Evolutionary conservation across 257 asterid species (phyloP).

Genomic region (Nicotiana benthamiana): DNA sequence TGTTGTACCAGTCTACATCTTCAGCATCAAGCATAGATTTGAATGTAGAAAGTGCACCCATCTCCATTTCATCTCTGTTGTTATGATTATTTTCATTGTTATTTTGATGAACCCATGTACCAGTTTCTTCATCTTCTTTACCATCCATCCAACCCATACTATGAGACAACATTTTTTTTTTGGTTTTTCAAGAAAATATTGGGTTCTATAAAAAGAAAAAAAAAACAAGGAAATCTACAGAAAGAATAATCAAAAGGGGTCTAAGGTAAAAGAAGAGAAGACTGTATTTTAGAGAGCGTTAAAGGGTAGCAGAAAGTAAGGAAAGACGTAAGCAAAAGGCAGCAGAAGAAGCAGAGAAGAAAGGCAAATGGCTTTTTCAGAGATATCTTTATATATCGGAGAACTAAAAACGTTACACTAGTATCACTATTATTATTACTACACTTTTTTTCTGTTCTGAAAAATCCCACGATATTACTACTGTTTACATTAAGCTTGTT

Average conservation of each 20-base stretch:
- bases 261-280: background rate
- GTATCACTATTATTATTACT: background rate
- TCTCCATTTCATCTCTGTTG: constrained; percentile 41
- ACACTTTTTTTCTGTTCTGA: background rate
- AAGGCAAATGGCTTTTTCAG: constrained; percentile 19
- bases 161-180: constrained; percentile 40
- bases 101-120: constrained; percentile 44
- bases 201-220: background rate
- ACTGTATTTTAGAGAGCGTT: background rate
- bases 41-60: constrained; percentile 47
- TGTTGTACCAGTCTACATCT: constrained; percentile 59
- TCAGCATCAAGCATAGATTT: constrained; percentile 72
- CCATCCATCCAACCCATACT: constrained; percentile 77
- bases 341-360: constrained; percentile 18
- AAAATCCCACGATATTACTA: background rate
- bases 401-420: constrained; percentile 21
- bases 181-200: background rate
- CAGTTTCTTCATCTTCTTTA: constrained; percentile 35
- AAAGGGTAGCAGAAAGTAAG: constrained; percentile 10
- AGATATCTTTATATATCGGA: constrained; percentile 16
- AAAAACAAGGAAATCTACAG: background rate
- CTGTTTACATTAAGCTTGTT: background rate
- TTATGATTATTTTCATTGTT: background rate
- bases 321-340: constrained; percentile 7
- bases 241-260: background rate